Percentiles rank a stretch among this genome's conserved stretches.
Conservation (phyloP, 306 rosid species). For the Medicago arabica region DNA sequence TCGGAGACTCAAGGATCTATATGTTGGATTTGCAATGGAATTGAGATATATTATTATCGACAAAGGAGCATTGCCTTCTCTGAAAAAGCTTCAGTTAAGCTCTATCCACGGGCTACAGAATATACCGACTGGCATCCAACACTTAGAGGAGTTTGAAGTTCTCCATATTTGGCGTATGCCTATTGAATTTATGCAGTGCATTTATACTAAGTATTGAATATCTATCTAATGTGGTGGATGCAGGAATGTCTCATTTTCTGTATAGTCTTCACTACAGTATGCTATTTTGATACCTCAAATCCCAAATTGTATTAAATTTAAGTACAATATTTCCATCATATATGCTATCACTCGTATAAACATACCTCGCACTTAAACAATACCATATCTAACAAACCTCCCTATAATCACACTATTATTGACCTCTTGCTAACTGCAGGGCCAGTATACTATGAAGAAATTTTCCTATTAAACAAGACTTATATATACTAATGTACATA, state of each 20-base stretch:
- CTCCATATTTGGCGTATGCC: no score
- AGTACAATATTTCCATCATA: slow-evolving; percentile 38
- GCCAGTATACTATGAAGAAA: slow-evolving; percentile 51
- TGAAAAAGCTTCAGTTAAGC: no score
- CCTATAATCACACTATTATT: slow-evolving; percentile 42
- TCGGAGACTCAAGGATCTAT: no score
- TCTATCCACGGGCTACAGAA: no score
- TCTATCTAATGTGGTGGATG: not conserved
- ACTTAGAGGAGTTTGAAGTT: no score
- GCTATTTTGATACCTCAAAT: not conserved
- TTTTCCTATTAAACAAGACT: slow-evolving; percentile 49
- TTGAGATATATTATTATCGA: no score
- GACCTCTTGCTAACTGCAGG: slow-evolving; percentile 56
- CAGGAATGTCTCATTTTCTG: no score
- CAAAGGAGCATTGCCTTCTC: no score
- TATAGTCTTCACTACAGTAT: not conserved
- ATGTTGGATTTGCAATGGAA: no score
- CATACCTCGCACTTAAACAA: slow-evolving; percentile 44
- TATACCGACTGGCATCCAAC: no score
- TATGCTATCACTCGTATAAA: slow-evolving; percentile 38
- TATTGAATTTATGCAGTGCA: no score
- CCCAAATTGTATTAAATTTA: slow-evolving; percentile 11
- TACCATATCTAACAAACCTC: slow-evolving; percentile 49
- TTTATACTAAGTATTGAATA: no score
- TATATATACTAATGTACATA: slow-evolving; percentile 50